Evolutionary conservation across 2,329 filamentous ascomycete genomes (phyloP), one percentile per base, ranked within the genome.

Genomic region (Diatrype stigma): DNA sequence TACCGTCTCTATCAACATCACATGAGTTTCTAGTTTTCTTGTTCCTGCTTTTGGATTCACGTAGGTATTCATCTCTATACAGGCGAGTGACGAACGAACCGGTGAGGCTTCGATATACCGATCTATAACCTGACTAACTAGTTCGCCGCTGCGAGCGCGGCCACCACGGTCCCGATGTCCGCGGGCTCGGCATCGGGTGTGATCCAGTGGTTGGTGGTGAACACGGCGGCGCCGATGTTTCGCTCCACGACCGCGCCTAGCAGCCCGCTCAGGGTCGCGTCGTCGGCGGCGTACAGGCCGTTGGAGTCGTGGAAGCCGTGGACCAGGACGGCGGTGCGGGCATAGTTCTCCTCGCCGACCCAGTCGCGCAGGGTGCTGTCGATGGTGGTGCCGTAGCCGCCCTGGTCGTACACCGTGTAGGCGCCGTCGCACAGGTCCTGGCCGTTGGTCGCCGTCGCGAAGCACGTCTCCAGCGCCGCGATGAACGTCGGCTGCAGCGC

Each of bases 231-330:
- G 2, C 49, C 44, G n/a, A 51, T 47, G 2, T 42, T 34, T 6
- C 49, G 8, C 17, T 46, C 23, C 6, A 47, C 49, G 8, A 42
- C 34, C 10, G 49, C 49, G 22, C 11, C 12, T 17, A 51, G 22
- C 49, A 37, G 14, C 7, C 23, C 42, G 23, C 5, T 6, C 23
- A 51, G 49, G 26, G 42, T 46, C 26, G 16, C 32, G 16, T 42
- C 34, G n/a, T 32, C 42, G 17, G 49, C 49, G 8, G 16, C 7
- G 32, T 46, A 46, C 17, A 46, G 6, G 17, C 49, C 49, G 23
- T 51, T 51, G 4, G 42, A 40, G 14, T 30, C 49, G 22, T 51
- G 49, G 32, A 40, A 51, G n/a, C 49, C 49, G 23, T 51, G 49
- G n/a, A 51, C 35, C 28, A 51, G 49, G 10, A 51, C 28, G 10